These are phyloP conservation scores for Tieghemostelium lacteum DNA, from an alignment of 78 protist species.

Conservation along the genomic window DNA sequence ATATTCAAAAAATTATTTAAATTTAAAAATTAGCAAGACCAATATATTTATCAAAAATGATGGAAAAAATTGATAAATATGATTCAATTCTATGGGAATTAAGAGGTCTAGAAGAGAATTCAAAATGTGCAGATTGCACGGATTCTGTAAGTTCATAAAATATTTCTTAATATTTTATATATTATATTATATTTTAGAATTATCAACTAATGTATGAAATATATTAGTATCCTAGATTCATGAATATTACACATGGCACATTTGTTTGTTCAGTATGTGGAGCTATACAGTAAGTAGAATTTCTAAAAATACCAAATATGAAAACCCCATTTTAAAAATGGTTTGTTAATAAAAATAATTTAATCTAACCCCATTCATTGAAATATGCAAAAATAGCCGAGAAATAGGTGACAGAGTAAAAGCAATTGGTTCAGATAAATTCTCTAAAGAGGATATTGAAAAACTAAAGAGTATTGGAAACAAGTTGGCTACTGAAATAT, in stretches of 20 bases:
- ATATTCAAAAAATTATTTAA: no score
- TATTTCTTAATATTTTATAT: neutral
- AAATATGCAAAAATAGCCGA: constrained; percentile 8
- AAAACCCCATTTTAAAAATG: no score
- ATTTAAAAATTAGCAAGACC: no score
- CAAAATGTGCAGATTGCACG: constrained; percentile 73
- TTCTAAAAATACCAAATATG: no score
- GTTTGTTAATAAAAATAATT: neutral
- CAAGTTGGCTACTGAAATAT: constrained; percentile 40
- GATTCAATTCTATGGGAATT: constrained; percentile 33
- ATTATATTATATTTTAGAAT: neutral
- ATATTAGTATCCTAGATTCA: constrained; percentile 55
- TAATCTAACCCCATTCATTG: neutral
- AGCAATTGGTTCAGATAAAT: constrained; percentile 23
- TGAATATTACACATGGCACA: constrained; percentile 64
- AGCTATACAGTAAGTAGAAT: constrained; percentile 52
- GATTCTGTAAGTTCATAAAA: constrained; percentile 48
- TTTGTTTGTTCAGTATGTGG: constrained; percentile 76
- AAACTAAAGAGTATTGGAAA: constrained; percentile 48
- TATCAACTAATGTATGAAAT: neutral
- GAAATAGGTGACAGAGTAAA: constrained; percentile 69
- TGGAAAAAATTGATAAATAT: constrained; percentile 52
- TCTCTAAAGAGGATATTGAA: constrained; percentile 42
- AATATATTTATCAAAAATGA: no score
- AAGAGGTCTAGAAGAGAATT: constrained; percentile 61